These are phyloP conservation scores for Camillea tinctor DNA, from an alignment of 2,329 filamentous ascomycete genomes.

Conservation along the genomic window DNA sequence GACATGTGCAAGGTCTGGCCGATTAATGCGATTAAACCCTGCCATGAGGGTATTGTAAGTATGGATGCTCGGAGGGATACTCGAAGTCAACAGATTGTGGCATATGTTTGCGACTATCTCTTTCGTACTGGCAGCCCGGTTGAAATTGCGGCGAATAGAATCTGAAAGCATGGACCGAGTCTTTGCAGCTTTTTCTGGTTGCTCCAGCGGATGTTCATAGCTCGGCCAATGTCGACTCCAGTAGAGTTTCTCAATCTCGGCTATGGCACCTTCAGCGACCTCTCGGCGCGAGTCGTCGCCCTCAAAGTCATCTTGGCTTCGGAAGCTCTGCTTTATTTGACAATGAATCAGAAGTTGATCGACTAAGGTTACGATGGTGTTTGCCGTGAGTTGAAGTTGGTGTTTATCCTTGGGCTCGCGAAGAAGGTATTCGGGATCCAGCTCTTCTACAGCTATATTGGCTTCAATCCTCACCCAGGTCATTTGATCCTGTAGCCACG, in stretches of 20 bases:
- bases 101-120: slow-evolving; percentile 47
- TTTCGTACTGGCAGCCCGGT: slow-evolving; percentile 21
- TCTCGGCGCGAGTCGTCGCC: not conserved
- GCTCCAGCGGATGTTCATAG: slow-evolving; percentile 19
- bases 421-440: slow-evolving; percentile 10
- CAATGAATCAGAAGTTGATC: slow-evolving; percentile 15
- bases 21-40: slow-evolving; percentile 56
- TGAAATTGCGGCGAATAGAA: slow-evolving; percentile 30
- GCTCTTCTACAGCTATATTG: slow-evolving; percentile 25
- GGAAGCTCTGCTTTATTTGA: not conserved
- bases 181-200: slow-evolving; percentile 9
- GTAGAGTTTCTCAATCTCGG: slow-evolving; percentile 20
- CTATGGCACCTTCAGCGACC: slow-evolving; percentile 1
- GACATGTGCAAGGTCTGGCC: slow-evolving; percentile 50
- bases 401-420: slow-evolving; percentile 20
- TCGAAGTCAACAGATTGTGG: slow-evolving; percentile 65
- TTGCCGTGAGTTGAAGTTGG: slow-evolving; percentile 17
- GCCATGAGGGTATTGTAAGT: slow-evolving; percentile 71
- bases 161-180: slow-evolving; percentile 23
- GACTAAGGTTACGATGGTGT: slow-evolving; percentile 19
- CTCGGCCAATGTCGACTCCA: slow-evolving; percentile 20
- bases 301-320: slow-evolving; percentile 6
- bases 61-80: slow-evolving; percentile 61
- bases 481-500: slow-evolving; percentile 23
- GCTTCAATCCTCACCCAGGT: slow-evolving; percentile 29